Evolutionary conservation across 768 basidiomycete species (phyloP), one percentile per base, ranked within the genome.

Genomic region (Agrocybe praecox): DNA sequence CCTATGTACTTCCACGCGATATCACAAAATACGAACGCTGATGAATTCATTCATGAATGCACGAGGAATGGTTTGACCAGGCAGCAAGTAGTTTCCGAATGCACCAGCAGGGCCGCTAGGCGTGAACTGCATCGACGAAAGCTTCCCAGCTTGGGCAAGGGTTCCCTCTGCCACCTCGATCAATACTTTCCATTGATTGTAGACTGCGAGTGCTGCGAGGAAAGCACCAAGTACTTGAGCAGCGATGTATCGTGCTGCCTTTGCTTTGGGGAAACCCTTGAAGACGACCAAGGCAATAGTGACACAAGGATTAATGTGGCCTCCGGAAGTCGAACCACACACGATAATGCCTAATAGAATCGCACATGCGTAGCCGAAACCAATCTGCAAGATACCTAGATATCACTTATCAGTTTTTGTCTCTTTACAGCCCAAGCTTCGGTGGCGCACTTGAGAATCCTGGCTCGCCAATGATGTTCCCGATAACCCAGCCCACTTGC

Each of bases 221-320:
- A 85, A 88, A 12, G 79, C 84, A 5, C 88, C 90, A 4, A 88
- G 59, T 58, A 88, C 77, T 64, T 92, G 89, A 0, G 86, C 81
- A 12, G 80, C 42, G 56, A 89, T 86, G 64, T 88, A 90, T 69
- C 87, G 42, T 22, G 45, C 52, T 33, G 80, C 86, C 55, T 85
- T 88, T 45, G 65, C 51, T 12, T 68, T 52, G 1, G 88, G 84
- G 68, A 87, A 85, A 0, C 79, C 79, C 57, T 73, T 82, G 74
- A 83, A 82, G 14, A 87, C 10, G 17, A 76, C 71, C 43, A 79
- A 70, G 8, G 79, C 69, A 46, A 88, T 72, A 2, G 87, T 85
- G 19, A 89, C 76, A 47, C 81, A 78, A 2, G 90, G 91, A 52
- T 78, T 86, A 66, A 89, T 84, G 62, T 89, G 88, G 19, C 86